Evolutionary conservation across 2,329 filamentous ascomycete species (phyloP).

Genomic region (Trematosphaeria pertusa): DNA sequence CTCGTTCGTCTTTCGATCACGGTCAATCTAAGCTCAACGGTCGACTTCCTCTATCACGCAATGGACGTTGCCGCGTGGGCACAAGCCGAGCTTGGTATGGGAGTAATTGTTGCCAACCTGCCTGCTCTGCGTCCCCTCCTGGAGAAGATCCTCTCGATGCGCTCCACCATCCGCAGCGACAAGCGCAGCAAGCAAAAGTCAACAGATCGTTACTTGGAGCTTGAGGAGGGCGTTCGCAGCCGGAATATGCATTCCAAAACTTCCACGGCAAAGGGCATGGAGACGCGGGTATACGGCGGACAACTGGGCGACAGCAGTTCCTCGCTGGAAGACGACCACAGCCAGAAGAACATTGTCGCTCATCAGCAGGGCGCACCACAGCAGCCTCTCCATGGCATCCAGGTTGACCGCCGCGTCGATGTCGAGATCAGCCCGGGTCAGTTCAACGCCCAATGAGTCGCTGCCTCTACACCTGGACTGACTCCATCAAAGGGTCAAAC

Average conservation of each 20-base stretch:
- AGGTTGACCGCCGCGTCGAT: constrained; percentile 1
- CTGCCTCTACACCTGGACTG: too few relatives aligned
- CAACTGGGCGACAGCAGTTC: constrained; percentile 13
- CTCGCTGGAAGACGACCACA: constrained; percentile 9
- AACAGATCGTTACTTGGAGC: constrained; percentile 15
- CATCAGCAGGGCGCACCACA: not conserved
- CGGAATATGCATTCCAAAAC: not conserved
- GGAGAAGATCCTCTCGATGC: constrained; percentile 16
- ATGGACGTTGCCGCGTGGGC: constrained; percentile 23
- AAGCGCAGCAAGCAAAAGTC: constrained; percentile 14
- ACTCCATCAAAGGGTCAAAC: too few relatives aligned
- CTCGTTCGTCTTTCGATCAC: constrained; percentile 48
- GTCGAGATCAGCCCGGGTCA: not conserved
- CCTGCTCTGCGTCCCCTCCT: constrained; percentile 19
- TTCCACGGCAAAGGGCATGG: constrained; percentile 6
- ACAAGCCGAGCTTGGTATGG: constrained; percentile 17
- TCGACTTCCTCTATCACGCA: constrained; percentile 17
- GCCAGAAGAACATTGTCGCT: constrained; percentile 8
- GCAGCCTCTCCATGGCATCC: not conserved
- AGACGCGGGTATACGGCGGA: constrained; percentile 18
- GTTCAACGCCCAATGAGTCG: too few relatives aligned
- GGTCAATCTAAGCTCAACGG: constrained; percentile 31
- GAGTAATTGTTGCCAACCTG: constrained; percentile 21
- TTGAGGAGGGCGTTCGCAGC: constrained; percentile 4
- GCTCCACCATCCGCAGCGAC: constrained; percentile 11